Percentiles rank a stretch among this genome's conserved stretches.
phyloP scores from a whole-genome alignment of 257 asterid species.

The Ajuga chamaepitys region DNA sequence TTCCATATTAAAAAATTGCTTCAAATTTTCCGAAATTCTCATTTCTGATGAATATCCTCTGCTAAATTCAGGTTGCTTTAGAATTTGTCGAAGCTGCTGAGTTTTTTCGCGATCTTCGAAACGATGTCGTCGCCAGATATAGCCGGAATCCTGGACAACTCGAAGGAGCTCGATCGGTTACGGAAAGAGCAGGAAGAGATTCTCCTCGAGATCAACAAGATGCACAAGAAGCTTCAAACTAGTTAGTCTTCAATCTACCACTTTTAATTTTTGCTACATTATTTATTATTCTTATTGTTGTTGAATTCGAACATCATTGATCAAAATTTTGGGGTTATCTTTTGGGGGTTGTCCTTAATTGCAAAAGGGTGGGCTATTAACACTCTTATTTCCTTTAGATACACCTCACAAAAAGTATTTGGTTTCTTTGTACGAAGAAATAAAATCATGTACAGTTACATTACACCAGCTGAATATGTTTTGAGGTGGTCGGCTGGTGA shows the following conservation, averaged over 20 bases:
- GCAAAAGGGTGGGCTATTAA: no score
- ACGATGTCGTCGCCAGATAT: conserved; percentile 72
- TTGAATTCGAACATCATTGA: neutral
- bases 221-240: conserved; percentile 87
- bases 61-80: conserved; percentile 5
- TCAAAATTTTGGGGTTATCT: conserved; percentile 13
- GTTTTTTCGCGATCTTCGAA: conserved; percentile 23
- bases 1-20: neutral
- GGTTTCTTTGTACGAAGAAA: no score
- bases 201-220: conserved; percentile 75
- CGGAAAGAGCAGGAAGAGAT: conserved; percentile 80
- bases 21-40: neutral
- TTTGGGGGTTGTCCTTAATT: neutral
- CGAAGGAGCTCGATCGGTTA: conserved; percentile 89
- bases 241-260: conserved; percentile 34
- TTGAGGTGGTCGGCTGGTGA: no score
- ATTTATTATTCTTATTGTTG: neutral
- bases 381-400: no score
- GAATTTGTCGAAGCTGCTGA: conserved; percentile 14
- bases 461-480: no score
- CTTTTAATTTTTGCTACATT: neutral
- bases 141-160: conserved; percentile 61
- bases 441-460: no score
- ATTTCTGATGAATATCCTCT: neutral
- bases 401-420: no score